A percentile compares a stretch with the other conserved stretches of the same genome.
Evolutionary conservation across 1,139 yeast species (phyloP).

Genomic region (Spencermartinsiella ligniputridi): DNA sequence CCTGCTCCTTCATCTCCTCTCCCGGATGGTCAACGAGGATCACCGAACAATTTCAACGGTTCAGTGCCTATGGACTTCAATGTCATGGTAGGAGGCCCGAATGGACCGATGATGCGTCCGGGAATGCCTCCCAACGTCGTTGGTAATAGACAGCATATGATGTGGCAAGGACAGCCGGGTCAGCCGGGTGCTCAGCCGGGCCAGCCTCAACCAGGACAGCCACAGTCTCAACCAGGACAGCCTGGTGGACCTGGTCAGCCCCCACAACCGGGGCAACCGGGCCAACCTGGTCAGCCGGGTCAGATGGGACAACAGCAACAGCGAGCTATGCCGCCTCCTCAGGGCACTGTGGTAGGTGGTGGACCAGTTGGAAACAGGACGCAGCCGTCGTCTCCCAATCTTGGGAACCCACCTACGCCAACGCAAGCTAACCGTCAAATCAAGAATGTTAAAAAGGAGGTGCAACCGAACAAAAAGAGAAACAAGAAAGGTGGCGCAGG

Average conservation of each 20-base stretch:
- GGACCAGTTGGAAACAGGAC: slow-evolving; percentile 21
- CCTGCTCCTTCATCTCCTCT: slow-evolving; percentile 31
- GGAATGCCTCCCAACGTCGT: slow-evolving; percentile 12
- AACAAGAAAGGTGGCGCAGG: slow-evolving; percentile 23
- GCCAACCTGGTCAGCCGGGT: slow-evolving; percentile 6
- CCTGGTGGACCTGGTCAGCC: slow-evolving; percentile 13
- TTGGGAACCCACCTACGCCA: slow-evolving; percentile 41
- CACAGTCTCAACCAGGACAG: slow-evolving; percentile 9
- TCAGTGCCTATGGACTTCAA: slow-evolving; percentile 27
- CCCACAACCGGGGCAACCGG: slow-evolving; percentile 7
- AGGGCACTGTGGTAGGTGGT: slow-evolving; percentile 27
- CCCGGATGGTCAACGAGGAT: slow-evolving; percentile 17
- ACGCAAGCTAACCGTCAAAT: slow-evolving; percentile 35
- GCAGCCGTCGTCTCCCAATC: slow-evolving; percentile 35
- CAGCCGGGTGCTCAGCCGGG: slow-evolving; percentile 16
- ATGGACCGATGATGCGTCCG: slow-evolving; percentile 23
- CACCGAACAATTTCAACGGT: slow-evolving; percentile 14
- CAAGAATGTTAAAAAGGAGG: slow-evolving; percentile 38
- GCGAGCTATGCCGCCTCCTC: slow-evolving; percentile 25
- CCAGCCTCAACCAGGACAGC: slow-evolving; percentile 10
- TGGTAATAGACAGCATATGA: slow-evolving; percentile 16
- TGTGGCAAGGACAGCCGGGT: slow-evolving; percentile 19
- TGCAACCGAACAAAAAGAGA: slow-evolving; percentile 23
- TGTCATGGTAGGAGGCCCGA: slow-evolving; percentile 29
- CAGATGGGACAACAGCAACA: slow-evolving; percentile 7